Evolutionary conservation across 2,329 filamentous ascomycete species (phyloP), one percentile per base, ranked within the genome.

Genomic region (Penicillium sp.): DNA sequence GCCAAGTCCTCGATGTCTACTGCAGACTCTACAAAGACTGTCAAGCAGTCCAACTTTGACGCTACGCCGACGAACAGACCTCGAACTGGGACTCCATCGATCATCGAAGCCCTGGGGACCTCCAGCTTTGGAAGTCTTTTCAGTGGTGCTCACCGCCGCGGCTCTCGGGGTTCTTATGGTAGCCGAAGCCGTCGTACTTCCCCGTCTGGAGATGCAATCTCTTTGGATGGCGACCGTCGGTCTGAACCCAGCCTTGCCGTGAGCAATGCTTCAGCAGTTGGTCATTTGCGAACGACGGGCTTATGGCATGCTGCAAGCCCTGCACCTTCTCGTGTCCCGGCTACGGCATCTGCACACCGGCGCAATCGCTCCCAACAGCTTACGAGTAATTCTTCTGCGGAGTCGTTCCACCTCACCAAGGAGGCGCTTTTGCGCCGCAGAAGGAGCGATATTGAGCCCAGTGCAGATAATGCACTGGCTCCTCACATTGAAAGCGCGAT

Each of bases 21-120:
- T 16, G 72, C 78, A 13, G 77, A 78, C 35, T 80, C 79, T 11
- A 70, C 75, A 49, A 79, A 75, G 63, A 81, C 79, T 8, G 70
- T 80, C 27, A 74, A 69, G 52, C 70, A 75, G 27, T 69, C 68
- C 14, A 69, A 66, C 22, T 59, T 68, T 10, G 70, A 74, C 31
- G 47, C 58, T 4, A 53, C 61, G 8, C 49, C 58, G 5, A 53
- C 61, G 8, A 48, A 59, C 24, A 64, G 67, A 47, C 67, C 67
- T 16, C 67, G 69, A 16, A 61, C 65, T 14, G 63, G 64, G 19
- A 61, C 69, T 5, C 65, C 70, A 10, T 63, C 68, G 1, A 65
- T 72, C 14, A 61, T 72, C 7, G 71, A 74, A 57, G 56, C 66
- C 5, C 55, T 70, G 5, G 67, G 69, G 1, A 68, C 72, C 19